Evolutionary conservation across 805 yeast species (phyloP).

Genomic region (Hanseniaspora clermontiae): DNA sequence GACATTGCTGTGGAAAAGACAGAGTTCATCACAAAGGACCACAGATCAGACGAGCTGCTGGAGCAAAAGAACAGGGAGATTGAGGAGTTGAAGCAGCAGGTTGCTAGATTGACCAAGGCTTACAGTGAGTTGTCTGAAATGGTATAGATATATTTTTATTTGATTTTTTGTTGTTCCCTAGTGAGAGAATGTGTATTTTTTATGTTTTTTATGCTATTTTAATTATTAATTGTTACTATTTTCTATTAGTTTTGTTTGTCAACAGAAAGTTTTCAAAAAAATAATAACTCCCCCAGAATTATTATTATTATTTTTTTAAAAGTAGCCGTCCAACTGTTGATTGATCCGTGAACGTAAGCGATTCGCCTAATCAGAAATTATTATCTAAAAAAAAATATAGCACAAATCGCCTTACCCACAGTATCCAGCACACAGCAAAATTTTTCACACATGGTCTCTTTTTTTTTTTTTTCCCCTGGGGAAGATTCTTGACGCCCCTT

Average conservation of each 20-base stretch:
- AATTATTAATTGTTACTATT: too few relatives aligned
- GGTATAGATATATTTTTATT: constrained; percentile 9
- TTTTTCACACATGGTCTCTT: too few relatives aligned
- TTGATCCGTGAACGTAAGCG: neutral
- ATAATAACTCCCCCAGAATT: too few relatives aligned
- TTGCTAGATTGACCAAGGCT: constrained; percentile 42
- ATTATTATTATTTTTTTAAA: neutral
- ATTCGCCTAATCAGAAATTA: neutral
- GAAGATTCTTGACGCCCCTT: too few relatives aligned
- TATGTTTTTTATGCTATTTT: neutral
- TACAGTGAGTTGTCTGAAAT: constrained; percentile 45
- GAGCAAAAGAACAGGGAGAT: constrained; percentile 23
- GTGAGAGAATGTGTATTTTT: neutral
- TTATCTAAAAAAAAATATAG: too few relatives aligned
- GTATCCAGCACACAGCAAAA: too few relatives aligned
- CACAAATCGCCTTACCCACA: too few relatives aligned
- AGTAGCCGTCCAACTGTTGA: neutral
- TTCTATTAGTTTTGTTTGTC: too few relatives aligned
- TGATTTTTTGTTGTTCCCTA: too few relatives aligned
- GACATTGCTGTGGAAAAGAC: neutral
- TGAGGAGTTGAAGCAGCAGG: constrained; percentile 33
- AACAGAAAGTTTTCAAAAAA: too few relatives aligned
- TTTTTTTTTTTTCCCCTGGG: too few relatives aligned
- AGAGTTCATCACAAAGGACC: constrained; percentile 1
- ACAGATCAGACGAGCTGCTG: constrained; percentile 14